A percentile compares a stretch with the other conserved stretches of the same genome.
Evolutionary conservation across 2,329 filamentous ascomycete genomes (phyloP).

Genomic region (Penicillium italicum): DNA sequence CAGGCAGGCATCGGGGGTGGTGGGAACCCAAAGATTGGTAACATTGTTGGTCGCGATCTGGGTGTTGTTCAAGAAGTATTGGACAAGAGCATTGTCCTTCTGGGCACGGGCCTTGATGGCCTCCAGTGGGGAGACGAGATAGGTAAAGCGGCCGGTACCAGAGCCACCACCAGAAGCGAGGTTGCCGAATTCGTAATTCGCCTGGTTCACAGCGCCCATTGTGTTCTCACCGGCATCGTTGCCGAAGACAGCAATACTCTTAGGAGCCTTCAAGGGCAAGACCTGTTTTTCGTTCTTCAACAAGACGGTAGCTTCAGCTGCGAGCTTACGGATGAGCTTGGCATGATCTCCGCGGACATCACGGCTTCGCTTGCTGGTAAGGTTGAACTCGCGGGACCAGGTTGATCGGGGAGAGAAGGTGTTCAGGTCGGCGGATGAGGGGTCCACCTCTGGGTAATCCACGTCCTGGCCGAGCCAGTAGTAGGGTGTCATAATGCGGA

Average conservation of each 20-base stretch:
- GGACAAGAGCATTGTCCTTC: constrained; percentile 23
- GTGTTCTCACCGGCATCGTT: constrained; percentile 46
- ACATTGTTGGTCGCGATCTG: constrained; percentile 7
- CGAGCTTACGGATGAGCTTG: constrained; percentile 66
- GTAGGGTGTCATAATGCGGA: constrained; percentile 47
- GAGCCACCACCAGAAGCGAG: constrained; percentile 20
- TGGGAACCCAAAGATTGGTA: constrained; percentile 21
- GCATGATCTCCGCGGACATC: constrained; percentile 70
- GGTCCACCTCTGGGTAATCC: constrained; percentile 32
- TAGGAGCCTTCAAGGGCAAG: constrained; percentile 49
- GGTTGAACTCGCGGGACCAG: constrained; percentile 16
- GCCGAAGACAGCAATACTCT: constrained; percentile 50
- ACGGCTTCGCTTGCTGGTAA: constrained; percentile 16
- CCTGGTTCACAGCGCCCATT: constrained; percentile 10
- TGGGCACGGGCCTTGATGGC: constrained; percentile 27
- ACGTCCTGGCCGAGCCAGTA: constrained; percentile 45
- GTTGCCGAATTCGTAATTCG: constrained; percentile 14
- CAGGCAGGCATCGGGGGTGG: constrained; percentile 49
- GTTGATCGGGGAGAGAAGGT: constrained; percentile 9
- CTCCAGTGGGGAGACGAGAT: constrained; percentile 28
- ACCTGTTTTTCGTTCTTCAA: constrained; percentile 51
- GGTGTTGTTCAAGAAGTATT: constrained; percentile 22
- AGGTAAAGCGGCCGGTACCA: constrained; percentile 21
- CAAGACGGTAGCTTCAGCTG: constrained; percentile 72
- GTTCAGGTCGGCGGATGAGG: constrained; percentile 29